A percentile compares a stretch with the other conserved stretches of the same genome.
These are phyloP conservation scores for Prunus yedoensis DNA, from an alignment of 331 rosid genomes.

Conservation along the genomic window DNA sequence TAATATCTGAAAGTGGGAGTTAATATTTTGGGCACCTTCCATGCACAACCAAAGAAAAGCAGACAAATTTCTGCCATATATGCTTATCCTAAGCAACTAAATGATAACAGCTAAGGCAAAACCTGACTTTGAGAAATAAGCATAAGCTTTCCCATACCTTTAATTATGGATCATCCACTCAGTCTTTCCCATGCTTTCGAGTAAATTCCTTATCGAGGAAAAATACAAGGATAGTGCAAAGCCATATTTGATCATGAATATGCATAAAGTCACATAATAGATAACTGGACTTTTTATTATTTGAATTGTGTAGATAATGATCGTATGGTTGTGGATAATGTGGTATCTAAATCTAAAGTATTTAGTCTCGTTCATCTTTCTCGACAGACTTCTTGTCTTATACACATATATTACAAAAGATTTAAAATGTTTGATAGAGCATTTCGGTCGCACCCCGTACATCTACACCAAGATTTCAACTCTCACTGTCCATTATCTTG, in stretches of 20 bases:
- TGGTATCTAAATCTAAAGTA: background rate
- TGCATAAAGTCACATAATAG: background rate
- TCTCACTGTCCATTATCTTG: no score
- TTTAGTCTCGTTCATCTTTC: background rate
- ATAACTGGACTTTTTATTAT: background rate
- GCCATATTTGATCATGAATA: background rate
- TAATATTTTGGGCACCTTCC: background rate
- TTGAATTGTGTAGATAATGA: background rate
- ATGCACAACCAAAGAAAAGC: conserved; percentile 1
- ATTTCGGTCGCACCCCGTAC: no score
- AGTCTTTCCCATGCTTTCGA: background rate
- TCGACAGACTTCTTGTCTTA: background rate
- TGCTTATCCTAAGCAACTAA: background rate
- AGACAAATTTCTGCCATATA: background rate
- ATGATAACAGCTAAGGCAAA: background rate
- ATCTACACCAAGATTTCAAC: no score
- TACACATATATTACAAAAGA: no score
- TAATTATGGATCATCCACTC: background rate
- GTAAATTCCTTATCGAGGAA: background rate
- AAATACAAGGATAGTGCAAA: background rate
- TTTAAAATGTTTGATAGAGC: no score
- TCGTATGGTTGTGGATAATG: background rate
- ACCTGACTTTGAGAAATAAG: background rate
- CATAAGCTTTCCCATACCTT: background rate
- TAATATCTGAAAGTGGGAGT: background rate